Base-by-base conservation (phyloP, 2,329 filamentous ascomycete species). In the Pseudogymnoascus sp. region DNA sequence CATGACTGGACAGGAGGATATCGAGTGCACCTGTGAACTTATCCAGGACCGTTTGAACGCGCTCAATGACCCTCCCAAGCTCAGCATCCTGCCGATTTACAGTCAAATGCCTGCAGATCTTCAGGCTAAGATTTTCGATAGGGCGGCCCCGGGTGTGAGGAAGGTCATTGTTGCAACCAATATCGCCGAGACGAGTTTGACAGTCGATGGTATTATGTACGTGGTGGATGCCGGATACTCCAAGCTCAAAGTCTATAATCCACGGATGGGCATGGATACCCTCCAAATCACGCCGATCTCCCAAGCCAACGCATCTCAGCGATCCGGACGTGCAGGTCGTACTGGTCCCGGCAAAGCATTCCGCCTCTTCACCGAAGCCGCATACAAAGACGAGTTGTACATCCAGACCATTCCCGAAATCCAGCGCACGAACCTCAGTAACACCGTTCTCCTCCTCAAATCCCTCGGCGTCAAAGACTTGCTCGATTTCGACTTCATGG, bases 151-250 rank as follows among this genome's bases (percentile, higher is more conserved):
- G 0, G 95, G 95, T 1, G 93, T 96, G 3, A 87, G 95, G 64
- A 99, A 99, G 74, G 96, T 96, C 70, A 96, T 99, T 67, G 93
- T 99, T 42, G 95, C 96, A 0, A 99, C 95, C 34, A 99, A 99
- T 71, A 99, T 99, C 75, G 95, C 95, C 1, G 95, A 99, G 76
- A 99, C 95, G 0, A 96, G 92, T 81, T 80, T 99, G 77, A 99
- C 95, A 0, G 95, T 99, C 5, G 95, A 99, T 72, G 95, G 95
- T 68, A 99, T 99, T 76, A 97, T 97, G 88, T 99, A 96, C 71
- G 95, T 99, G 21, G 95, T 99, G 3, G 95, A 99, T 74, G 87
- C 91, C 1, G 95, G 95, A 0, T 99, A 93, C 75, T 96, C 92
- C 1, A 99, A 99, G 75, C 84, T 97, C 73, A 99, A 99, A 74